phyloP scores from a whole-genome alignment of 768 basidiomycete genomes.

The Amanita muscaria region DNA sequence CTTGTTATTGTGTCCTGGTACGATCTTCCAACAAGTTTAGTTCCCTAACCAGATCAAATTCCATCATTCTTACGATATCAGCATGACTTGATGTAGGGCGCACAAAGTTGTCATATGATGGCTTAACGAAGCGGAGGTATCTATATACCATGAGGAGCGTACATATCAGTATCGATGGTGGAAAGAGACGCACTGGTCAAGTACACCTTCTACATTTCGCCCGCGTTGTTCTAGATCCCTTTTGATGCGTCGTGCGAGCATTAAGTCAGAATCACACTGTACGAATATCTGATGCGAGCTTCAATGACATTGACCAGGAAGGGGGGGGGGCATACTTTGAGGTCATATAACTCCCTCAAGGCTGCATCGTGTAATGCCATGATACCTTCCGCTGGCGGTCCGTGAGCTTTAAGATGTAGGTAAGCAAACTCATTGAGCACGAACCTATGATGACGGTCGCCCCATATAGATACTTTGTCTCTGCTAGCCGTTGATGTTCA shows the following conservation, averaged over 20 bases:
- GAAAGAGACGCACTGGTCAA: slow-evolving; percentile 62
- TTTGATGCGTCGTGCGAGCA: slow-evolving; percentile 89
- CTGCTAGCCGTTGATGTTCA: slow-evolving; percentile 73
- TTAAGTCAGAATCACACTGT: slow-evolving; percentile 91
- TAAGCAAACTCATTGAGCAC: slow-evolving; percentile 7
- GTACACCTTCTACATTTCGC: slow-evolving; percentile 73
- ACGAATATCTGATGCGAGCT: slow-evolving; percentile 57
- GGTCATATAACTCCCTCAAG: slow-evolving; percentile 77
- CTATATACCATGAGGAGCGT: slow-evolving; percentile 25
- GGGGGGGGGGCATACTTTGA: slow-evolving; percentile 83
- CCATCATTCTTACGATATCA: slow-evolving; percentile 59
- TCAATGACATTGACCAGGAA: background rate
- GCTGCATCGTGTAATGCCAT: slow-evolving; percentile 78
- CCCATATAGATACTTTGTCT: slow-evolving; percentile 86
- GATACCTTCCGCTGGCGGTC: slow-evolving; percentile 74
- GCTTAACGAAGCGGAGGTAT: slow-evolving; percentile 93
- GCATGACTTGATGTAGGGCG: slow-evolving; percentile 79
- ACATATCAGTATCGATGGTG: too few species aligned
- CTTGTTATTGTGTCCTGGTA: slow-evolving; percentile 85
- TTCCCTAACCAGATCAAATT: background rate
- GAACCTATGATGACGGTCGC: slow-evolving; percentile 84
- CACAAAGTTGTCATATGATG: slow-evolving; percentile 90
- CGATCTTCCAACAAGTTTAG: slow-evolving; percentile 49
- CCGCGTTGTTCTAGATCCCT: slow-evolving; percentile 87
- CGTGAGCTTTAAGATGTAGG: background rate